Evolutionary conservation across 1,139 yeast genomes (phyloP), one percentile per base, ranked within the genome.

Genomic region (Kurtzmaniella quercitrusa): DNA sequence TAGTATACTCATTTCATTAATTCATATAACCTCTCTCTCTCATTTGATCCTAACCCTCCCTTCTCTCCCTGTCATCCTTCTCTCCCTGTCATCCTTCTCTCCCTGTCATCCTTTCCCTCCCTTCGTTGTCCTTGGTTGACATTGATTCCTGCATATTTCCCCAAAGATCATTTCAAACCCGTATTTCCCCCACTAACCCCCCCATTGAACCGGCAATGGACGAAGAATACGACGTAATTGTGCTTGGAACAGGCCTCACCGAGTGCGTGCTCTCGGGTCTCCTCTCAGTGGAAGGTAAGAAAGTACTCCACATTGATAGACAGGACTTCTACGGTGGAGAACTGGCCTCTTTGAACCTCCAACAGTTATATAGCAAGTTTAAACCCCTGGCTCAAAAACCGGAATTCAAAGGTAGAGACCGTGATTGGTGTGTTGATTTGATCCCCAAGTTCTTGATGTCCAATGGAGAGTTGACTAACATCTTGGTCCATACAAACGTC

Each of bases 391-490:
- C 78, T 37, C 87, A 85, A 54, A 76, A 80, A 49, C 89, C 94
- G 16, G 87, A 83, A 48, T 75, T 71, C 34, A 77, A 82, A 47
- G 98, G 98, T 41, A 81, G 95, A 56, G 96, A 90, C 60, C 79
- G 98, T 53, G 98, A 93, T 65, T 93, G 98, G 98, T 90, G 95
- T 65, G 91, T 93, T 45, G 99, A 93, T 62, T 75, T 93, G 70
- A 90, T 93, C 57, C 99, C 99, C 42, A 93, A 93, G 70, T 93
- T 93, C 57, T 74, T 94, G 56, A 94, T 93, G 98, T 94, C 98
- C 46, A 89, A 90, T 58, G 99, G 99, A 37, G 99, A 93, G 63
- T 78, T 93, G 68, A 91, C 98, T 55, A 91, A 91, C 65, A 94
- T 93, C 56, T 78, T 93, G 58, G 93, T 87, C 34, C 96, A 91